These are phyloP conservation scores for Ustanciosporium gigantosporum DNA, from an alignment of 1,284 basidiomycete species.

Conservation along the genomic window DNA sequence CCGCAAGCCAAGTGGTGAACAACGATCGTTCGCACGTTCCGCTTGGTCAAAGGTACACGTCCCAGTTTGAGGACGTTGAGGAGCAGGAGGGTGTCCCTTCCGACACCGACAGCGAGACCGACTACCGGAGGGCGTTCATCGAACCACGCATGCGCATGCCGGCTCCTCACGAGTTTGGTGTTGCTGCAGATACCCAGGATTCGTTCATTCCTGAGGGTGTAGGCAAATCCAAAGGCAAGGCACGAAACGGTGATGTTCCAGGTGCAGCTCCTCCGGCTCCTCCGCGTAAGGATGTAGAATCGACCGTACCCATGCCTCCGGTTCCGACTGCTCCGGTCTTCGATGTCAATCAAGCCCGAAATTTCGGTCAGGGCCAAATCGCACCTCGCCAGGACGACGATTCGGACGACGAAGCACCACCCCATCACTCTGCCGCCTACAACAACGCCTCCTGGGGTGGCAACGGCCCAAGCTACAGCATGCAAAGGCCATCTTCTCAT, in stretches of 20 bases:
- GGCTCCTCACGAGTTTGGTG: constrained; percentile 35
- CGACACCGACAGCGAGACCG: constrained; percentile 43
- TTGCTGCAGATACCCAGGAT: constrained; percentile 31
- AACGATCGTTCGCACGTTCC: constrained; percentile 29
- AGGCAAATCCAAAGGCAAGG: background rate
- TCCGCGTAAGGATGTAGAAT: constrained; percentile 20
- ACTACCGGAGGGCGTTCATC: constrained; percentile 40
- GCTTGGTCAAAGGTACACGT: constrained; percentile 35
- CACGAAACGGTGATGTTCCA: background rate
- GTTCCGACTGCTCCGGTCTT: constrained; percentile 45
- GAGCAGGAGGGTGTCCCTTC: constrained; percentile 39
- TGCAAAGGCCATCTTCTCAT: constrained; percentile 29
- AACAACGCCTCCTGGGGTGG: background rate
- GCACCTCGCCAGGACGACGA: too few relatives aligned
- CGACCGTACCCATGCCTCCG: constrained; percentile 29
- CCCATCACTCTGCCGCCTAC: background rate
- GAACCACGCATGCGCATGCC: constrained; percentile 37
- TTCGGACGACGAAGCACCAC: constrained; percentile 9
- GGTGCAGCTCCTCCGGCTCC: constrained; percentile 12
- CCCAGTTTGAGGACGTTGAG: constrained; percentile 47
- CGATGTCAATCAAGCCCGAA: constrained; percentile 36
- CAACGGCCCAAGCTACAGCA: constrained; percentile 3
- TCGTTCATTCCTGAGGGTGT: constrained; percentile 26
- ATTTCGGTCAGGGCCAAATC: constrained; percentile 22
- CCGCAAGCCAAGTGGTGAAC: constrained; percentile 59